Percentiles rank a stretch among this genome's conserved stretches.
Evolutionary conservation across 2,329 filamentous ascomycete genomes (phyloP).

Genomic region (Colletotrichum spaethianum): DNA sequence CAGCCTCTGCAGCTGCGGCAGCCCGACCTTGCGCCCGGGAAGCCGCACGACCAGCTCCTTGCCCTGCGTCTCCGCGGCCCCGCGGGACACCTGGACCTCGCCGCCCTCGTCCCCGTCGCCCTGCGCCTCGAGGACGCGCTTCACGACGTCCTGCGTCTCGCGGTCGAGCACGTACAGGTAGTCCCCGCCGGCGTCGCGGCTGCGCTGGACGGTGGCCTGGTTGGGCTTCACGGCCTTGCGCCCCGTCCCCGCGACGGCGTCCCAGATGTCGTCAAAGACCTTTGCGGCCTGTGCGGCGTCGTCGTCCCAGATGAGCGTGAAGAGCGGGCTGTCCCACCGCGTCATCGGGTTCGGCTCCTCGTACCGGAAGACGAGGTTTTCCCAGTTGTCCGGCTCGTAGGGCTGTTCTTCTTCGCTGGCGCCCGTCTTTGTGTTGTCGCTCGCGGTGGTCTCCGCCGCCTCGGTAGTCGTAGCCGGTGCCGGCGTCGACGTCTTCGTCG

Average conservation of each 20-base stretch:
- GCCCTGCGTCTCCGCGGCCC: conserved; percentile 43
- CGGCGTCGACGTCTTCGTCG: neutral
- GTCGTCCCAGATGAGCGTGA: conserved; percentile 84
- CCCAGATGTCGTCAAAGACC: conserved; percentile 80
- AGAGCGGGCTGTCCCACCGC: conserved; percentile 87
- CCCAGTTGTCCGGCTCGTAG: conserved; percentile 75
- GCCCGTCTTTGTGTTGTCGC: conserved; percentile 54
- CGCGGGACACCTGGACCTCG: conserved; percentile 65
- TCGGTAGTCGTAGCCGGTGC: conserved; percentile 44
- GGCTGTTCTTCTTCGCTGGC: conserved; percentile 54
- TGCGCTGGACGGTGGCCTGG: conserved; percentile 77
- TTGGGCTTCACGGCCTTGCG: conserved; percentile 80
- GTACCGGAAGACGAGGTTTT: conserved; percentile 85
- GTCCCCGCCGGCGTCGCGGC: conserved; percentile 76
- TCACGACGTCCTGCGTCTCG: conserved; percentile 83
- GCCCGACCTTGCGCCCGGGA: conserved; percentile 74
- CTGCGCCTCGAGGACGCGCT: conserved; percentile 77
- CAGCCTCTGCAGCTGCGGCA: conserved; percentile 84
- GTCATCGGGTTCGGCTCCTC: conserved; percentile 91
- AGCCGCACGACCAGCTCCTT: conserved; percentile 72
- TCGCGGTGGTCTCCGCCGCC: neutral
- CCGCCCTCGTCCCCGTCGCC: conserved; percentile 71
- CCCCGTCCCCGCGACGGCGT: conserved; percentile 75
- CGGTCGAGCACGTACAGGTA: conserved; percentile 86
- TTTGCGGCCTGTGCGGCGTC: conserved; percentile 68